phyloP scores from a whole-genome alignment of 345 rosid genomes.

The Raphanus sativus region DNA sequence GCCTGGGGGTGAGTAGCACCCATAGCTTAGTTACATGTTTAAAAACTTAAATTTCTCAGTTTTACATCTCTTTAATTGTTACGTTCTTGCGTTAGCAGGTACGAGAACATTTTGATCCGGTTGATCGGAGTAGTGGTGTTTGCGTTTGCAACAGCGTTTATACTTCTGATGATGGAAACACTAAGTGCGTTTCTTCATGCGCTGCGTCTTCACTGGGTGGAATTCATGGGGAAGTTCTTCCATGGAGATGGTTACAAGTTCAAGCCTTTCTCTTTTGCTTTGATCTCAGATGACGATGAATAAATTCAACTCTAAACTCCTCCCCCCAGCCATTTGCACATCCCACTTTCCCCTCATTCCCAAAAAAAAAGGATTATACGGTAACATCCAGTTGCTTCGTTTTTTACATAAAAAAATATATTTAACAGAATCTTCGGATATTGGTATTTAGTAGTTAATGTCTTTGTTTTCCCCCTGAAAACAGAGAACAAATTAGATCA shows the following conservation, averaged over 20 bases:
- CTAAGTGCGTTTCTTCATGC: conserved; percentile 97
- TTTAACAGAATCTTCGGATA: conserved; percentile 25
- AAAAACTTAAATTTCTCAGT: too few relatives aligned
- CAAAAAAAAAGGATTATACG: conserved; percentile 29
- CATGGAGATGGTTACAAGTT: conserved; percentile 94
- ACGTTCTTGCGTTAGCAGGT: conserved; percentile 45
- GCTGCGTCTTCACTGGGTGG: conserved; percentile 98
- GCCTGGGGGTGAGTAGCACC: conserved; percentile 93
- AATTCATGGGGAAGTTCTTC: conserved; percentile 88
- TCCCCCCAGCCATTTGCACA: conserved; percentile 19
- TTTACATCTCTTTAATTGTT: too few relatives aligned
- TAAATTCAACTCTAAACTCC: conserved; percentile 26
- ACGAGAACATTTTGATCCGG: conserved; percentile 68
- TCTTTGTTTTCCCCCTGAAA: conserved; percentile 17
- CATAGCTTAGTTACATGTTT: not conserved
- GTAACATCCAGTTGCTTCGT: conserved; percentile 21
- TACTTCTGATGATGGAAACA: conserved; percentile 95
- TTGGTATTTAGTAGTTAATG: conserved; percentile 28
- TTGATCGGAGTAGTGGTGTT: conserved; percentile 79
- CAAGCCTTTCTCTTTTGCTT: conserved; percentile 79
- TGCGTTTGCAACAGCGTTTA: conserved; percentile 89
- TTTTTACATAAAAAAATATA: not conserved
- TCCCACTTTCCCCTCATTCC: conserved; percentile 1
- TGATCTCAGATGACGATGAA: conserved; percentile 64
- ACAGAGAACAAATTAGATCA: conserved; percentile 18